A percentile compares a stretch with the other conserved stretches of the same genome.
These are phyloP conservation scores for Epithemia pelagica DNA, from an alignment of 108 stramenopile genomes.

Conservation along the genomic window DNA sequence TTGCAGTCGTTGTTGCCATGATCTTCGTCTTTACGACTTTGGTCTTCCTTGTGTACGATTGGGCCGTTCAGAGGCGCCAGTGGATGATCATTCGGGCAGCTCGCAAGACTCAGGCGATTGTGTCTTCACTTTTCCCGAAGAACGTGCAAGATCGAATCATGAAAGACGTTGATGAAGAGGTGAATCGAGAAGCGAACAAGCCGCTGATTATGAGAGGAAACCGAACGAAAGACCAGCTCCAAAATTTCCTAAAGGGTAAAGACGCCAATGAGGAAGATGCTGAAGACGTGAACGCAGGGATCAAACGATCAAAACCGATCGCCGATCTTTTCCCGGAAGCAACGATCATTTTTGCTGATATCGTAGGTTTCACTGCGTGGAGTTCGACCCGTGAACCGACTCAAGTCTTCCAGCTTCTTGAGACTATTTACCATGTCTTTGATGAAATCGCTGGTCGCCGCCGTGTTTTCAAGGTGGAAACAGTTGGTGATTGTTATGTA, in stretches of 20 bases:
- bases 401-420: slow-evolving; percentile 36
- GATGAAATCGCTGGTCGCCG: slow-evolving; percentile 38
- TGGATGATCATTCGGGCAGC: slow-evolving; percentile 2
- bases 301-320: background rate
- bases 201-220: background rate
- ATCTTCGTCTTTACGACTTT: slow-evolving; percentile 13
- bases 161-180: background rate
- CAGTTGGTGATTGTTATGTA: slow-evolving; percentile 46
- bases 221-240: slow-evolving; percentile 1
- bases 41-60: slow-evolving; percentile 14
- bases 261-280: slow-evolving; percentile 3
- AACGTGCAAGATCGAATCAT: slow-evolving; percentile 9
- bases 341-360: slow-evolving; percentile 19
- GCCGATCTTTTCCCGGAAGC: slow-evolving; percentile 1
- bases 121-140: slow-evolving; percentile 9
- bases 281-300: background rate
- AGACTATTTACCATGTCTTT: slow-evolving; percentile 38
- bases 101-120: slow-evolving; percentile 6
- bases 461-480: slow-evolving; percentile 52
- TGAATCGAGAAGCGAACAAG: slow-evolving; percentile 1
- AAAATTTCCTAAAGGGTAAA: background rate
- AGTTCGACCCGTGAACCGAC: slow-evolving; percentile 28
- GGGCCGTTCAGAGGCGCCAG: slow-evolving; percentile 11
- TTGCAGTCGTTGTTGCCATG: slow-evolving; percentile 6
- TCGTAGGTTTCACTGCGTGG: slow-evolving; percentile 44